Evolutionary conservation across 176 grass and related monocot genomes (phyloP).

Genomic region (Tillandsia fasciculata): DNA sequence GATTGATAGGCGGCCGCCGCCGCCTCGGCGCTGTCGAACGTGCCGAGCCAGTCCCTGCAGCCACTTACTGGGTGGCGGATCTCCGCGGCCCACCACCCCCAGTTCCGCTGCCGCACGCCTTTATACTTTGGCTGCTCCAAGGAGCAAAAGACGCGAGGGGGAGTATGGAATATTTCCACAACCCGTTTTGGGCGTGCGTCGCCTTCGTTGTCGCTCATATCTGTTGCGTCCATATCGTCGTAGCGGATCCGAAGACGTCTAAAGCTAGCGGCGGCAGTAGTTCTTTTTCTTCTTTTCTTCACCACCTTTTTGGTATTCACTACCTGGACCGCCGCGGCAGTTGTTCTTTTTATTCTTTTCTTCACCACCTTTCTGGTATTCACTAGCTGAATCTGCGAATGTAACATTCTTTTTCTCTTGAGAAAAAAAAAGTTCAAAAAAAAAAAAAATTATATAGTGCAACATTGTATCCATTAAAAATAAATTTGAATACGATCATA

Average conservation of each 20-base stretch:
- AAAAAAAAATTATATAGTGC: too few relatives aligned
- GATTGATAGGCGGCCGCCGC: conserved; percentile 29
- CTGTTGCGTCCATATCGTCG: conserved; percentile 15
- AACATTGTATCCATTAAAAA: too few relatives aligned
- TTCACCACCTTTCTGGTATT: too few relatives aligned
- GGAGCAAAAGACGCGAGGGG: background rate
- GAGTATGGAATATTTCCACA: background rate
- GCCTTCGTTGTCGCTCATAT: conserved; percentile 18
- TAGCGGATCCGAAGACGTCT: conserved; percentile 11
- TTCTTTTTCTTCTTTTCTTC: too few relatives aligned
- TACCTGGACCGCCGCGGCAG: too few relatives aligned
- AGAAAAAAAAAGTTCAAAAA: too few relatives aligned
- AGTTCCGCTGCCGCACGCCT: conserved; percentile 16
- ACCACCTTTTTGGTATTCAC: too few relatives aligned
- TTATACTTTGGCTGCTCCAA: conserved; percentile 4
- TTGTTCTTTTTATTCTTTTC: too few relatives aligned
- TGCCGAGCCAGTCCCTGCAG: conserved; percentile 48
- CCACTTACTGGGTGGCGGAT: conserved; percentile 12
- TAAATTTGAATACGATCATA: too few relatives aligned
- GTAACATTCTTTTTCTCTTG: too few relatives aligned
- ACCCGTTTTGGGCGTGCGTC: background rate
- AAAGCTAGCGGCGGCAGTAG: background rate
- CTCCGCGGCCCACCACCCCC: conserved; percentile 17
- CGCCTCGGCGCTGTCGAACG: conserved; percentile 63
- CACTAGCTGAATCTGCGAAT: too few relatives aligned